Percentiles rank a stretch among this genome's conserved stretches.
phyloP scores from a whole-genome alignment of 768 basidiomycete species.

The Tephrocybe sp. region DNA sequence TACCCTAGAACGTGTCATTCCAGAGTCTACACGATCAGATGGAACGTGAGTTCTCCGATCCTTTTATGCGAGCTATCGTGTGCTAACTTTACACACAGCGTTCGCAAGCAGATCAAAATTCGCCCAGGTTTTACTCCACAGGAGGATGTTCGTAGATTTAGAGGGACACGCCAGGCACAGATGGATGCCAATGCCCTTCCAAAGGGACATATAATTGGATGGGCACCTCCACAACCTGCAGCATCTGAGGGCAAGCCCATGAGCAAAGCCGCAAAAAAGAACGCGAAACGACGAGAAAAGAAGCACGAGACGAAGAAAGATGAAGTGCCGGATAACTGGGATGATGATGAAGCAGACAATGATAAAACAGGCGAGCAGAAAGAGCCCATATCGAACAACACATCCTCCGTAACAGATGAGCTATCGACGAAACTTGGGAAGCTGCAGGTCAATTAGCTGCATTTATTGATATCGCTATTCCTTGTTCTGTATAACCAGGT shows the following conservation, averaged over 20 bases:
- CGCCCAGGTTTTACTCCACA: slow-evolving; percentile 93
- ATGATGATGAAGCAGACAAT: slow-evolving; percentile 61
- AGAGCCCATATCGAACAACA: slow-evolving; percentile 6
- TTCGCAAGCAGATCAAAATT: slow-evolving; percentile 86
- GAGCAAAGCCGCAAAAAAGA: slow-evolving; percentile 82
- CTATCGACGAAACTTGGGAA: slow-evolving; percentile 54
- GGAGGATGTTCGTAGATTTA: slow-evolving; percentile 88
- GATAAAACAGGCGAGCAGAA: slow-evolving; percentile 5
- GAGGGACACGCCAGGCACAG: slow-evolving; percentile 71
- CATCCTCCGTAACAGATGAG: slow-evolving; percentile 19
- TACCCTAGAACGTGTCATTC: slow-evolving; percentile 86
- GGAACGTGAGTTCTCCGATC: slow-evolving; percentile 63
- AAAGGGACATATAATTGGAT: slow-evolving; percentile 82
- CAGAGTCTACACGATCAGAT: slow-evolving; percentile 77
- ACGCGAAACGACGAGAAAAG: slow-evolving; percentile 76
- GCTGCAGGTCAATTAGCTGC: slow-evolving; percentile 47
- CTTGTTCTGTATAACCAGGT: slow-evolving; percentile 9
- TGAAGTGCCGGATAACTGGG: slow-evolving; percentile 76
- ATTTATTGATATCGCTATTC: slow-evolving; percentile 5
- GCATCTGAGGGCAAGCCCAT: slow-evolving; percentile 40
- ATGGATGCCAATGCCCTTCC: slow-evolving; percentile 63
- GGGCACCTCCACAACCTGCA: slow-evolving; percentile 56
- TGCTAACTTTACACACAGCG: slow-evolving; percentile 36
- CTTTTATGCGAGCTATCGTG: slow-evolving; percentile 8
- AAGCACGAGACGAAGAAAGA: slow-evolving; percentile 47